Percentiles rank a stretch among this genome's conserved stretches.
Evolutionary conservation across 805 yeast species (phyloP).

Genomic region (Lachancea meyersii): DNA sequence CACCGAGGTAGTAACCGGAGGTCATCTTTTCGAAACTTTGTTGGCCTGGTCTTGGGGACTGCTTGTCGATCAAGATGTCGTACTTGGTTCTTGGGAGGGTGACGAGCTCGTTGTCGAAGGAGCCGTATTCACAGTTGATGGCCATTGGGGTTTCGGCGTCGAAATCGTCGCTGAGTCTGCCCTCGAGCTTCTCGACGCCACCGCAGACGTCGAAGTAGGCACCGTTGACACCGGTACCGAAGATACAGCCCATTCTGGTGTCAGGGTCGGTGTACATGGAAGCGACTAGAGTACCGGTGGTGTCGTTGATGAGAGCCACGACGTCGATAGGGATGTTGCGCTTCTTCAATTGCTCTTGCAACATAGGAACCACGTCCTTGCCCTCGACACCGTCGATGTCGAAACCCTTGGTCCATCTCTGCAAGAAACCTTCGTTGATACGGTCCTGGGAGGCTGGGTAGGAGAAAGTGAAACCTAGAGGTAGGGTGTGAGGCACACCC

Average conservation of each 20-base stretch:
- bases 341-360: constrained; percentile 65
- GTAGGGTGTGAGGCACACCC: constrained; percentile 55
- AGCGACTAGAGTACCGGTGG: constrained; percentile 95
- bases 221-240: constrained; percentile 97
- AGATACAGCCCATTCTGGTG: constrained; percentile 90
- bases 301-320: constrained; percentile 91
- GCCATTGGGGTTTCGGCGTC: constrained; percentile 72
- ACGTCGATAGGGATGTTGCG: constrained; percentile 72
- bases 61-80: constrained; percentile 71
- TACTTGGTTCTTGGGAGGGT: constrained; percentile 86
- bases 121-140: constrained; percentile 97
- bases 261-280: constrained; percentile 85
- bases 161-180: constrained; percentile 59
- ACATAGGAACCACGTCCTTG: constrained; percentile 86
- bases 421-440: constrained; percentile 80
- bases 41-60: constrained; percentile 94
- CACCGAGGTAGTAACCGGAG: constrained; percentile 94
- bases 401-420: constrained; percentile 97
- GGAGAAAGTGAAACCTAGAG: constrained; percentile 92
- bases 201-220: constrained; percentile 79
- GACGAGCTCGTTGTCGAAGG: constrained; percentile 84
- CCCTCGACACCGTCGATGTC: constrained; percentile 93
- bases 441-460: constrained; percentile 82
- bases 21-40: constrained; percentile 96
- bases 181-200: constrained; percentile 76